Evolutionary conservation across 1,139 yeast genomes (phyloP), one percentile per base, ranked within the genome.

Genomic region (Eremothecium sinecaudum): DNA sequence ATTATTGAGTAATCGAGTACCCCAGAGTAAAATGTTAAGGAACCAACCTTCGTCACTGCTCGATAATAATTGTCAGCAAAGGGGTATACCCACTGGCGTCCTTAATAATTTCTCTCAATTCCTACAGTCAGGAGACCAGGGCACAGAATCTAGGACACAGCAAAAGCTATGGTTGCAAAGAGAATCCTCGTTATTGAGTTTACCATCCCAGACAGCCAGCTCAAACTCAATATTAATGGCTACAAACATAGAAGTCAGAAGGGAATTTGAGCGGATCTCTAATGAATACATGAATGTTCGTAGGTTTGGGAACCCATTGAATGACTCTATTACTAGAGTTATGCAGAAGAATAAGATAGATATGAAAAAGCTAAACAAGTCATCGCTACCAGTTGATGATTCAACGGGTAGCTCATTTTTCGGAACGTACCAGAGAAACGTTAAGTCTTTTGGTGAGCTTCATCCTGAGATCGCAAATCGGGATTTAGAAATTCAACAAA

Each of bases 151-250:
- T 1, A 67, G 94, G 56, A 81, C 93, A 0, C 94, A 82, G 50
- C 90, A 81, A 49, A 70, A 79, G 42, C 66, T 82, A 33, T 81
- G 93, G 93, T 61, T 82, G 24, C 93, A 81, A 53, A 64, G 93
- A 42, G 93, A 82, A 44, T 79, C 72, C 47, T 75, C 81, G 4
- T 63, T 77, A 28, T 62, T 78, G 63, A 82, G 76, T 49, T 59
- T 75, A 1, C 61, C 66, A 6, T 56, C 64, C 16, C 54, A 63
- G 32, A 48, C 49, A 9, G 38, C 43, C 14, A 16, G 28, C 4
- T 36, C 38, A 15, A 51, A 44, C 12, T 31, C 54, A 2, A 43
- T 53, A 8, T 58, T 69, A 40, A 67, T 69, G 73, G 71, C 48
- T 58, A 67, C 50, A 13, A 74, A 75, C 21, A 70, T 74, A 32